Base-by-base conservation (phyloP, 176 grass and related monocot genomes). In the Rhynchospora breviuscula region DNA sequence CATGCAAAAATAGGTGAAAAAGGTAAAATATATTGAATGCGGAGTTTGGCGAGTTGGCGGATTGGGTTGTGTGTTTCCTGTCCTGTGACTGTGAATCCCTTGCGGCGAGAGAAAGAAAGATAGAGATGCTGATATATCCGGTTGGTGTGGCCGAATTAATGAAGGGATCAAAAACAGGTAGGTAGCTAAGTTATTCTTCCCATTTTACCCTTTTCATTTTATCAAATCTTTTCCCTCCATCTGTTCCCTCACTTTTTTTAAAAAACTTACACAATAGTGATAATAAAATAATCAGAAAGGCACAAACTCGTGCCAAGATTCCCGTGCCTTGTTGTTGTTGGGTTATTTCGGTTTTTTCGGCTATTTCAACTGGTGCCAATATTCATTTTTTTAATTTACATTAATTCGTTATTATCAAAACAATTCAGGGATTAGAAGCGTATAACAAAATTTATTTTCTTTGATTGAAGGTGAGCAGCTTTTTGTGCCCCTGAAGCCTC, bases 131-230 rank as follows among this genome's bases (percentile, higher is more conserved):
- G 45, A 51, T 10, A 29, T 64, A 67, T 31, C 29, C 54, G 46
- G 71, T 76, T 77, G 73, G 73, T 74, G 70, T 12, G 70, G 10
- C 23, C 13, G 23, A 77, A 77, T 77, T 77, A 56, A 77, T 77
- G 73, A 54, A 31, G n/a, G 47, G 6, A 77, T 56, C 5, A 77
- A 77, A 77, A 54, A 77, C 73, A 56, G 23, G 13, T 56, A 56
- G 73, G 73, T 56, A 75, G 45, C 43, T 19, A 22, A 63, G 7
- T 56, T 56, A 56, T 54, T 76, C 3, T 76, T 53, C 72, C 72
- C 4, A 52, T 76, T 54, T 53, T 76, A 76, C 48, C 72, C 72
- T 76, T 76, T 76, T 19, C 58, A 60, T 12, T 57, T 15, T 17
- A 53, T 67, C 29, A 76, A 76, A 76, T 76, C 21, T 31, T 9